Evolutionary conservation across 2,329 filamentous ascomycete genomes (phyloP), one percentile per base, ranked within the genome.

Genomic region (Coniochaeta sp.): DNA sequence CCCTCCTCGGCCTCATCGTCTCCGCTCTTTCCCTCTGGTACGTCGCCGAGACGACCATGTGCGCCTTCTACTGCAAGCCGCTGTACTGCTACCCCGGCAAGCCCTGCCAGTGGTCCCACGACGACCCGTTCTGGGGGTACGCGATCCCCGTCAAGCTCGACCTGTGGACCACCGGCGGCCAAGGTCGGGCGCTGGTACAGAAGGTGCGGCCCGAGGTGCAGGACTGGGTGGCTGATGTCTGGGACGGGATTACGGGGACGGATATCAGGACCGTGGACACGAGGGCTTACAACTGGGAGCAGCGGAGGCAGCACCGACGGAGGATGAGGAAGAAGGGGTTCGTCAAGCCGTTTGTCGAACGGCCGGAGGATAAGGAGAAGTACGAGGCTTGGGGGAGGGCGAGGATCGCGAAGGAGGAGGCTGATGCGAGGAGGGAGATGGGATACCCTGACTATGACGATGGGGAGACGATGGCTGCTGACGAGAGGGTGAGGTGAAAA

Each of bases 81-180:
- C 61, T 67, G n/a, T 70, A 70, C 28, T 83, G 81, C 56, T 71
- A 71, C 12, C 62, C 65, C 47, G 49, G 63, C 53, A 46, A 67
- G 33, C 71, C 72, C 1, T 83, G 80, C 60, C 69, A 74, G 31
- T 84, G 78, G 78, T 76, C 75, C 26, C 71, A 73, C 10, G 72
- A 78, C 45, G 81, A 84, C 61, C 82, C 82, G 0, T 74, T 74
- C 24, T 85, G 81, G 63, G 81, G 81, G n/a, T 71, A 70, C 33
- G 78, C 80, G 1, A 70, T 85, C 45, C 81, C 82, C 3, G 75
- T 82, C 52, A 85, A 84, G 67, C 60, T 85, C 12, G 81, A 85
- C 60, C 74, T 84, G 58, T 85, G 81, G 81, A 61, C 71, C 8
- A 79, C 77, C 0, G 75, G 77, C 14, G 80, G 80, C 1, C 66